Base-by-base conservation (phyloP, 2,329 filamentous ascomycete species). In the Trichophyton benhamiae region DNA sequence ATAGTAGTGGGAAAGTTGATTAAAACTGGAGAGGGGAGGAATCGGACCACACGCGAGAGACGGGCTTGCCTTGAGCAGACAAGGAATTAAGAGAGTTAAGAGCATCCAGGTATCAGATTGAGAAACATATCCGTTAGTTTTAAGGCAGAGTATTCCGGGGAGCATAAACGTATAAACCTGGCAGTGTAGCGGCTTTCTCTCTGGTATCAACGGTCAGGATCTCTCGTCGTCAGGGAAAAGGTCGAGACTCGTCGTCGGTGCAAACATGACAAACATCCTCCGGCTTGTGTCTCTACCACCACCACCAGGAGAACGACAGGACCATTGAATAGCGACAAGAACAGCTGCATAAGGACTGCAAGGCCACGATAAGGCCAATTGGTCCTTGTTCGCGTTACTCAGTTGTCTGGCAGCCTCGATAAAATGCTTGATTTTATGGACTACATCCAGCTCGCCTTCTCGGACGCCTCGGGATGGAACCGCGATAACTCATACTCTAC, bases 361-460 rank as follows among this genome's bases (percentile, higher is more conserved):
- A 27, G 49, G 11, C 25, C 49, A 55, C 49, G 30, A 27, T 55
- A 55, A 27, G 49, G 27, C 25, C 49, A 36, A 33, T 36, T 33
- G 13, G 49, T 33, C 49, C 27, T 55, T 33, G 13, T 55, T 17
- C 33, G 25, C n/a, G 6, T 27, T 27, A 3, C 7, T 1, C 20
- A 33, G 15, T 5, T 2, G n/a, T 27, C 49, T 44, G 57, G 67
- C 30, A 67, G 66, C 48, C 5, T 69, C 33, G 15, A 33, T 55
- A 79, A 72, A 68, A 96, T 96, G 91, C 86, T 94, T 78, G 87
- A 91, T 77, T 96, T 96, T 79, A 95, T 96, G 89, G 91, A 95
- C 77, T 92, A 95, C 79, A 87, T 96, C 78, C 90, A 95, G 77
- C 83, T 87, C 77, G 88, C 89, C 70, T 96, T 96, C 77, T 89